Percentiles rank a stretch among this genome's conserved stretches.
Conservation (phyloP, 2,329 filamentous ascomycete genomes). For the Hypoxylon sp. region DNA sequence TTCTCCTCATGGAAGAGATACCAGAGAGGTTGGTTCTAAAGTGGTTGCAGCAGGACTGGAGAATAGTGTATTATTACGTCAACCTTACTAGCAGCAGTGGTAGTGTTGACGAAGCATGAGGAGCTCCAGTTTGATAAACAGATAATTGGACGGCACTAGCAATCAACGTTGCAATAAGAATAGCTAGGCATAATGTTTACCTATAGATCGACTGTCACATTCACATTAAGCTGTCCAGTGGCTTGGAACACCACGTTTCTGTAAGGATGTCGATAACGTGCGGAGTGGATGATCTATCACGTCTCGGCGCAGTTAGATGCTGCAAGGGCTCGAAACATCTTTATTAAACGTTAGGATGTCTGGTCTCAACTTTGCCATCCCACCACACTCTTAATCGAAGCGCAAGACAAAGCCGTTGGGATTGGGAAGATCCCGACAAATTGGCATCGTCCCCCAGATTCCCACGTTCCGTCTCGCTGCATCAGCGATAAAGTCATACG, state of each 20-base stretch:
- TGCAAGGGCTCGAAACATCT: slow-evolving; percentile 48
- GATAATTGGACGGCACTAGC: not conserved
- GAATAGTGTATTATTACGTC: not conserved
- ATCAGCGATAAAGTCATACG: slow-evolving; percentile 28
- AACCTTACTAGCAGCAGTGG: not conserved
- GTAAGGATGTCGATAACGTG: slow-evolving; percentile 44
- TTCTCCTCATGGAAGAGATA: not conserved
- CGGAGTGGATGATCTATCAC: slow-evolving; percentile 41
- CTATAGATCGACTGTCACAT: slow-evolving; percentile 29
- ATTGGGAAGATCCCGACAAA: slow-evolving; percentile 28
- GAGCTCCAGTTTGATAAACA: not conserved
- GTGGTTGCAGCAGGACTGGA: not conserved
- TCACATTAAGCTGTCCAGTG: slow-evolving; percentile 33
- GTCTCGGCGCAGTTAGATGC: slow-evolving; percentile 39
- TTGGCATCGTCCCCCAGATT: slow-evolving; percentile 19
- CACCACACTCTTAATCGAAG: slow-evolving; percentile 24
- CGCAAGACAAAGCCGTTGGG: slow-evolving; percentile 43
- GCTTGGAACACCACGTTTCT: slow-evolving; percentile 48
- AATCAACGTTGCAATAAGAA: not conserved
- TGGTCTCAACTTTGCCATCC: slow-evolving; percentile 43
- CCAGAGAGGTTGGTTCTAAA: not conserved
- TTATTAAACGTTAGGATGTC: slow-evolving; percentile 39
- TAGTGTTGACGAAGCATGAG: not conserved
- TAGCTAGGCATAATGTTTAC: slow-evolving; percentile 17
- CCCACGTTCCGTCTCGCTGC: slow-evolving; percentile 24